Evolutionary conservation across 148 eudicot genomes (phyloP).

Genomic region (Gaultheria prostrata): DNA sequence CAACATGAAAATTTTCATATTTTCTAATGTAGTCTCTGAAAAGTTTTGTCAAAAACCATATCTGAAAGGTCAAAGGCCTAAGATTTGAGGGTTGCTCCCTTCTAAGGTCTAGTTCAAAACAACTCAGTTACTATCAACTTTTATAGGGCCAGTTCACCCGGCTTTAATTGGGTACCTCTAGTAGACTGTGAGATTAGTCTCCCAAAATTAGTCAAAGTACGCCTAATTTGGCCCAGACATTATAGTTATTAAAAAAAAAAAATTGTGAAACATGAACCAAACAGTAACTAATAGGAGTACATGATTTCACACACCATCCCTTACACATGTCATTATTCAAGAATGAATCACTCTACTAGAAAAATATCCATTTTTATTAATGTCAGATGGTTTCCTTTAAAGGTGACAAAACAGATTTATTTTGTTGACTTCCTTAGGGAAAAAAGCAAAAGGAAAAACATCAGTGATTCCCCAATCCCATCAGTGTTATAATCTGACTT

Average conservation of each 20-base stretch:
- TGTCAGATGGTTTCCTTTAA: neutral
- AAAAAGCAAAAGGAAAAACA: neutral
- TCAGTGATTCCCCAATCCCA: neutral
- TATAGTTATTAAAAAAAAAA: neutral
- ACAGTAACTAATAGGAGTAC: neutral
- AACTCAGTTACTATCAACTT: too few relatives aligned
- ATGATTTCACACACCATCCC: neutral
- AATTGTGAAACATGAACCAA: neutral
- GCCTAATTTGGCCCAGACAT: too few relatives aligned
- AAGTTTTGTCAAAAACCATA: neutral
- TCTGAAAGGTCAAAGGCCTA: neutral
- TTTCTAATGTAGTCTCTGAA: neutral
- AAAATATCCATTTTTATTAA: neutral
- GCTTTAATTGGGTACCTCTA: too few relatives aligned
- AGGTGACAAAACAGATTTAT: neutral
- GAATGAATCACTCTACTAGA: neutral
- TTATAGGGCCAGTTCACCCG: too few relatives aligned
- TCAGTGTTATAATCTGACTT: conserved; percentile 2
- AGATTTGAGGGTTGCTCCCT: too few relatives aligned
- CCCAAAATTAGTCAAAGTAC: too few relatives aligned
- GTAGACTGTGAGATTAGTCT: too few relatives aligned
- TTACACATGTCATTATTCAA: neutral
- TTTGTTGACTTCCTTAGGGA: neutral
- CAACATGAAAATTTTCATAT: neutral
- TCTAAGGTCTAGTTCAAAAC: too few relatives aligned